phyloP scores from a whole-genome alignment of 2,329 filamentous ascomycete genomes.

The Venturia aucupariae region DNA sequence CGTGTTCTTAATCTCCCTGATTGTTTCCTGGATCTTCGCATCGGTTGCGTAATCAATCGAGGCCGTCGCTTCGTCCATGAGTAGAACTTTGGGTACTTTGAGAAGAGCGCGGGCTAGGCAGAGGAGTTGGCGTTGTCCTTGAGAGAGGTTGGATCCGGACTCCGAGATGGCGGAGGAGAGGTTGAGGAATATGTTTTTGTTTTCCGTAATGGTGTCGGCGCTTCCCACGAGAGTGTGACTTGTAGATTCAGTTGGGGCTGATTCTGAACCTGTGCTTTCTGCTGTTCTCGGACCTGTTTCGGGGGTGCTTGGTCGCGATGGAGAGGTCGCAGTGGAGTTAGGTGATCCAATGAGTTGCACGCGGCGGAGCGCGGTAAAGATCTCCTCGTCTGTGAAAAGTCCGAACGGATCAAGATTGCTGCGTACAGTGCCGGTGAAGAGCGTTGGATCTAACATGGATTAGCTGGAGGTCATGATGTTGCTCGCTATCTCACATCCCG shows the following conservation, averaged over 20 bases:
- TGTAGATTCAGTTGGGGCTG: conserved; percentile 7
- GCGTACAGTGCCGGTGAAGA: conserved; percentile 87
- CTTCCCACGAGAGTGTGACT: conserved; percentile 5
- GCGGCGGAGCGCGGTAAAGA: conserved; percentile 75
- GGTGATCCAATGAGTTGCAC: conserved; percentile 72
- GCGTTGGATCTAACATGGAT: conserved; percentile 58
- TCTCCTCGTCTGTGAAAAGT: conserved; percentile 79
- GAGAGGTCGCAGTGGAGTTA: conserved; percentile 36
- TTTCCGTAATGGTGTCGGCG: conserved; percentile 39
- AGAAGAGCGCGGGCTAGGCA: conserved; percentile 89
- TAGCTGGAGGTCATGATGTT: conserved; percentile 15
- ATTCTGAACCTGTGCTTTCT: not conserved
- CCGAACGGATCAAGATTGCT: conserved; percentile 90
- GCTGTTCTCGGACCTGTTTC: not conserved
- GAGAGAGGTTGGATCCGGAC: conserved; percentile 87
- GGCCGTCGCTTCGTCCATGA: conserved; percentile 98
- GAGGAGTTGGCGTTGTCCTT: conserved; percentile 89
- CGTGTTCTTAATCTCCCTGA: conserved; percentile 82
- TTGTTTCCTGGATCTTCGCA: conserved; percentile 90
- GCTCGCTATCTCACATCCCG: too few species aligned
- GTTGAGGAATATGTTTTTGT: conserved; percentile 92
- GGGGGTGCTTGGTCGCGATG: conserved; percentile 23
- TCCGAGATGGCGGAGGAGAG: conserved; percentile 76
- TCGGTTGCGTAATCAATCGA: conserved; percentile 97
- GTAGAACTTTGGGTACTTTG: conserved; percentile 82